These are phyloP conservation scores for Onygenales sp. DNA, from an alignment of 2,329 filamentous ascomycete species.

Conservation along the genomic window DNA sequence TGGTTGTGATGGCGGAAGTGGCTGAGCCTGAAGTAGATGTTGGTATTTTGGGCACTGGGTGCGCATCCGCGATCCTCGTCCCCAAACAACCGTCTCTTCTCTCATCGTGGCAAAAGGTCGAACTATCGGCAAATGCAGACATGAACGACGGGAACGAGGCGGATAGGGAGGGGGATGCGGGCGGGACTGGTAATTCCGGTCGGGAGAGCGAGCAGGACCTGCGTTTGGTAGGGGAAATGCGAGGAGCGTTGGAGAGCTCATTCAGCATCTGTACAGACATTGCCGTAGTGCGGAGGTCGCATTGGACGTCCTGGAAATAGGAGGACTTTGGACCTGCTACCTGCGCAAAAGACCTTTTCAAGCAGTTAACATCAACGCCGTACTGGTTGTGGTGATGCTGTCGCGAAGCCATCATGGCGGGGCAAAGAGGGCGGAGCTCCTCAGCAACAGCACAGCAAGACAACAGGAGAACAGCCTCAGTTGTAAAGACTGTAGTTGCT, in stretches of 20 bases:
- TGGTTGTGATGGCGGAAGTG: neutral
- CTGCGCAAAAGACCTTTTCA: conserved; percentile 32
- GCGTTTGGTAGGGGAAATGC: conserved; percentile 23
- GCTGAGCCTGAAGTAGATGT: conserved; percentile 11
- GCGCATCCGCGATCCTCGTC: conserved; percentile 7
- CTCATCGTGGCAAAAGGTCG: conserved; percentile 12
- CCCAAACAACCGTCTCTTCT: conserved; percentile 17
- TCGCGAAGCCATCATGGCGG: neutral
- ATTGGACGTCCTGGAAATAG: conserved; percentile 18
- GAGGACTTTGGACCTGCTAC: conserved; percentile 26
- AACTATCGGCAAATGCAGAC: conserved; percentile 40
- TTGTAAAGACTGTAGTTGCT: too few relatives aligned
- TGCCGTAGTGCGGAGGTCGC: conserved; percentile 8
- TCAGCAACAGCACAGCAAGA: too few relatives aligned
- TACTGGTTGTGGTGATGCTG: neutral
- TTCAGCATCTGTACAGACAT: conserved; percentile 16
- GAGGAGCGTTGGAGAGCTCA: conserved; percentile 19
- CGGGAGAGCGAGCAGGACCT: conserved; percentile 15
- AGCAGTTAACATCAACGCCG: conserved; percentile 17
- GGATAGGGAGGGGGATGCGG: conserved; percentile 29
- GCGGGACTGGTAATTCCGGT: conserved; percentile 31
- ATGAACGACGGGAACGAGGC: conserved; percentile 44
- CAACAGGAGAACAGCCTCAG: too few relatives aligned
- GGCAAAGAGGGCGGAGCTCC: too few relatives aligned
- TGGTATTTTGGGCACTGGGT: conserved; percentile 20